Base-by-base conservation (phyloP, 2,329 filamentous ascomycete species). In the Calonectria hongkongensis region DNA sequence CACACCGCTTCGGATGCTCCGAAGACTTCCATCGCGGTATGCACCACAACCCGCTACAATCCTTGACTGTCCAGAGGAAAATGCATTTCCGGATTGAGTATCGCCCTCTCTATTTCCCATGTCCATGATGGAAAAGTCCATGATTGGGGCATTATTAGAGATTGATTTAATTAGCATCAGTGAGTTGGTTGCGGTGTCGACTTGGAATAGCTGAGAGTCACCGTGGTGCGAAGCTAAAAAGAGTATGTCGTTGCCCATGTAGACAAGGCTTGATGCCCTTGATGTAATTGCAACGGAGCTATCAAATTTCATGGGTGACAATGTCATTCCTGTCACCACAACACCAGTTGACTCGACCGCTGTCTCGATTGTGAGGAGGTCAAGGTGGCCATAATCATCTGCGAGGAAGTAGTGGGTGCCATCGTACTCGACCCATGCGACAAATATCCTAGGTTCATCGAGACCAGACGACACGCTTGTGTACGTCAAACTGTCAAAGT, bases 101-200 rank as follows among this genome's bases (percentile, higher is more conserved):
- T 97, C 94, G 27, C 93, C 93, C 72, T 94, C 93, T 69, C 95
- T 89, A 78, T 95, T 96, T 0, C 96, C 96, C 89, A 98, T 94
- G 80, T 98, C 97, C 95, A 98, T 98, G 18, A 99, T 92, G 1
- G 94, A 93, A 78, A 99, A 98, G 82, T 99, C 97, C 47, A 98
- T 86, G 50, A 99, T 94, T 0, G 97, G 97, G 0, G 94, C 95
- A 78, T 98, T 95, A 80, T 98, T 99, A 5, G 82, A 82, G 18
- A 85, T 74, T 0, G 91, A 93, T 81, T 98, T 95, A 12, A 97
- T 83, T 5, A 96, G 84, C 60, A 92, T 87, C 72, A 96, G 87
- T 0, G 88, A 80, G 28, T 81, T 77, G 0, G 82, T 76, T 2
- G 83, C 78, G 7, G 85, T 74, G 25, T 86, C 89, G 39, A 93